Conservation (phyloP, 805 yeast species). For the Metschnikowia continentalis region DNA sequence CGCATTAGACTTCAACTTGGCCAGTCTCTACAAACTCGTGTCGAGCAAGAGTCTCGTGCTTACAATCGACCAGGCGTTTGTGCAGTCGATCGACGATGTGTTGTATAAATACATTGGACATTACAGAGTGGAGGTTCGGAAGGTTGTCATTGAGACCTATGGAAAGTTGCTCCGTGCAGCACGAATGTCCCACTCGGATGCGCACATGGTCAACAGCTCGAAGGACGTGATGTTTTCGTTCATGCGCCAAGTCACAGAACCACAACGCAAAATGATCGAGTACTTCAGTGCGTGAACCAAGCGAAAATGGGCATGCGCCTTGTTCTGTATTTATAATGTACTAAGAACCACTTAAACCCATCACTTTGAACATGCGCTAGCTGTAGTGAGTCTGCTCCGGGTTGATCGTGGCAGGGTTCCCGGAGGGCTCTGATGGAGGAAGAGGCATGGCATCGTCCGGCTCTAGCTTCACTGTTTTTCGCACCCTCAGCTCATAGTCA, state of each 20-base stretch:
- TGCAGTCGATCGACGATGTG: conserved; percentile 25
- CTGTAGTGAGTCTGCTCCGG: conserved; percentile 1
- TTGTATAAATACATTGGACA: conserved; percentile 26
- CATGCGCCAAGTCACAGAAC: conserved; percentile 23
- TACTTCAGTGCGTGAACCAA: conserved; percentile 30
- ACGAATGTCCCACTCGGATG: conserved; percentile 4
- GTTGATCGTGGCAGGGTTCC: neutral
- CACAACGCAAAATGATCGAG: conserved; percentile 46
- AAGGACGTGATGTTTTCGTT: neutral
- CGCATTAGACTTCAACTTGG: conserved; percentile 20
- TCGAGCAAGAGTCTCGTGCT: conserved; percentile 17
- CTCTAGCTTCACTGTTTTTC: conserved; percentile 8
- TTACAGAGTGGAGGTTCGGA: conserved; percentile 34
- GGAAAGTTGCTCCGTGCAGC: conserved; percentile 28
- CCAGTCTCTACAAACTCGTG: conserved; percentile 25
- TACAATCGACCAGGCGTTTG: conserved; percentile 17
- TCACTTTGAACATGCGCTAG: neutral
- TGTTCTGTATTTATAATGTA: neutral
- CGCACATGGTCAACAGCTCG: neutral
- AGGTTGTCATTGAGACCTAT: conserved; percentile 35
- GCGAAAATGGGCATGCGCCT: neutral
- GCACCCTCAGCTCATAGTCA: conserved; percentile 10
- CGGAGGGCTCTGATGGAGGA: conserved; percentile 9
- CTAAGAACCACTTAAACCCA: neutral
- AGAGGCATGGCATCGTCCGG: conserved; percentile 4